Evolutionary conservation across 805 yeast species (phyloP).

Genomic region (Nakazawaea sp.): DNA sequence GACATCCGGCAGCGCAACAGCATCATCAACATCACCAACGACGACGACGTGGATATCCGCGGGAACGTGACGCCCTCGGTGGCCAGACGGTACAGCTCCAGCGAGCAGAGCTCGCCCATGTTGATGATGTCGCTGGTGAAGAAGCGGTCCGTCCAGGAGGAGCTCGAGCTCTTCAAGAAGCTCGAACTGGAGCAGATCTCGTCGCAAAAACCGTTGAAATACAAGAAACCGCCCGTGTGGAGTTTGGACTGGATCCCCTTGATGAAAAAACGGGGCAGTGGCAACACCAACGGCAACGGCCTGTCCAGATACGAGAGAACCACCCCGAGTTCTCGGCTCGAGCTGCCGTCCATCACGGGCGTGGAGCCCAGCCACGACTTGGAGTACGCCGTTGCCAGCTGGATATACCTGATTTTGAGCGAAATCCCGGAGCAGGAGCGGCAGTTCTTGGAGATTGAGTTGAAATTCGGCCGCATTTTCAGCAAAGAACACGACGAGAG

Average conservation of each 20-base stretch:
- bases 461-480: slow-evolving; percentile 67
- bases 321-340: slow-evolving; percentile 6
- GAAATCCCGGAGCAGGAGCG: slow-evolving; percentile 42
- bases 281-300: neutral
- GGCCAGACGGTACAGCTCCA: slow-evolving; percentile 20
- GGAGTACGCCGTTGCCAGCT: slow-evolving; percentile 74
- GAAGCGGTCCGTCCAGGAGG: slow-evolving; percentile 4
- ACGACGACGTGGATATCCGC: slow-evolving; percentile 34
- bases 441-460: slow-evolving; percentile 62
- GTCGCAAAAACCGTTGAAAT: slow-evolving; percentile 49
- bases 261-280: slow-evolving; percentile 9
- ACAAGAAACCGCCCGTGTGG: slow-evolving; percentile 71
- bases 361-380: slow-evolving; percentile 74
- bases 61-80: slow-evolving; percentile 32
- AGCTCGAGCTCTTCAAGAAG: slow-evolving; percentile 3
- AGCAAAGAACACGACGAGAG: slow-evolving; percentile 58
- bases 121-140: neutral
- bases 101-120: slow-evolving; percentile 19
- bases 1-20: slow-evolving; percentile 20
- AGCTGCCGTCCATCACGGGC: slow-evolving; percentile 54
- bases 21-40: slow-evolving; percentile 34
- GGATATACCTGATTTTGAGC: slow-evolving; percentile 79
- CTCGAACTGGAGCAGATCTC: slow-evolving; percentile 1
- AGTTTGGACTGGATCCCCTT: slow-evolving; percentile 66
- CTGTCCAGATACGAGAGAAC: neutral